Base-by-base conservation (phyloP, 805 yeast species). In the Ogataea nitratoaversa region DNA sequence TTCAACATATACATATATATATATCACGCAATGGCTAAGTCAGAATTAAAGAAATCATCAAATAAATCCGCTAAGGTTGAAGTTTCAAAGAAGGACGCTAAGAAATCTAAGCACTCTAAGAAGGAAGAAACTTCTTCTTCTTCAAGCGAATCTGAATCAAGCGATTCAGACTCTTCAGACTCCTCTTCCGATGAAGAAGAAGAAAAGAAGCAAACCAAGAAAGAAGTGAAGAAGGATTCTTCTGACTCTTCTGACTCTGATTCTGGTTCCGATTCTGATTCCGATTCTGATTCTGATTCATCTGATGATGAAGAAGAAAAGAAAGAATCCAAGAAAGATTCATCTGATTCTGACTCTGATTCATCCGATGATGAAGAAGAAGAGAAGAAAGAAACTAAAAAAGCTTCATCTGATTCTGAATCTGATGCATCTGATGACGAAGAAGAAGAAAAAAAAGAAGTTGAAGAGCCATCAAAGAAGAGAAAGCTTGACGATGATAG, bases 401-500 rank as follows among this genome's bases (percentile, higher is more conserved):
- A 38, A 32, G 42, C 34, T 14, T 47, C 56, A 13, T 47, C 56
- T 16, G 53, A 46, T 9, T 46, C 50, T 2, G 55, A 50, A 8
- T 49, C 49, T 13, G 44, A 52, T 24, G 52, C 43, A 30, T 36
- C 43, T 9, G 45, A 41, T 12, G 43, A 38, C 24, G 46, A 40
- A 28, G 38, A 44, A 17, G 41, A 42, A 27, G 19, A 44, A 20
- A 30, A 30, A 13, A 31, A 37, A 27, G 28, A 27, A 24, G 34
- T 19, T n/a, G 44, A 40, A 30, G 50, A 47, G 38, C 29, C 42
- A 16, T 36, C 73, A 18, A 63, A 65, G 43, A 70, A 69, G 54
- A 74, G 70, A 41, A 73, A 66, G 45, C 65, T 62, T 32, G 71
- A 66, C 40, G 71, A 66, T 38, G 65, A 60, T 38, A 63, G 58